phyloP scores from a whole-genome alignment of 768 basidiomycete genomes.

The Crassisporium funariophilum region DNA sequence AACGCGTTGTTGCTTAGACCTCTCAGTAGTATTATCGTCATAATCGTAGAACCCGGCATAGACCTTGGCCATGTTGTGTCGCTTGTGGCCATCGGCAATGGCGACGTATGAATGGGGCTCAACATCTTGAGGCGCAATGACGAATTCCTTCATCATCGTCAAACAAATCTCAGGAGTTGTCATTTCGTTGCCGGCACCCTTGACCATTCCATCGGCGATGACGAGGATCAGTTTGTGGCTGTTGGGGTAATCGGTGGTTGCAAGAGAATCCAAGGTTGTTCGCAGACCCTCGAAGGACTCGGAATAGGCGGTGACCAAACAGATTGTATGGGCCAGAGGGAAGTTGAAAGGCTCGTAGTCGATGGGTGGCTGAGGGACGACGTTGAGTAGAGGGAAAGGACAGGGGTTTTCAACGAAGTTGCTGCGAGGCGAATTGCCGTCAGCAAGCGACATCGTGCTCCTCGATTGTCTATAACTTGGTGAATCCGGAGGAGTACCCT shows the following conservation, averaged over 20 bases:
- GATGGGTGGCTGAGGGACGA: conserved; percentile 88
- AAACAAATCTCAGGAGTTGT: conserved; percentile 95
- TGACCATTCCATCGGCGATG: conserved; percentile 98
- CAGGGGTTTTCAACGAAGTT: conserved; percentile 70
- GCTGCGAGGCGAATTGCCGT: conserved; percentile 43
- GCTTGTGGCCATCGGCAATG: conserved; percentile 99
- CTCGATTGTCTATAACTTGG: conserved; percentile 74
- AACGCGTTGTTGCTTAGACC: conserved; percentile 93
- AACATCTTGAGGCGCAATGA: conserved; percentile 79
- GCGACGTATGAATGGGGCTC: conserved; percentile 96
- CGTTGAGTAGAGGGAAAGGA: conserved; percentile 89
- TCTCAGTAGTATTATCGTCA: conserved; percentile 86
- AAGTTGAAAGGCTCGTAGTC: conserved; percentile 97
- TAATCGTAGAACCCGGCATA: conserved; percentile 98
- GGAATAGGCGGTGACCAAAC: conserved; percentile 97
- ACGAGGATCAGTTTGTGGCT: conserved; percentile 95
- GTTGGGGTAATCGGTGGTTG: conserved; percentile 98
- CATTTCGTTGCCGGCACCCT: conserved; percentile 86
- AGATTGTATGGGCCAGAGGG: conserved; percentile 91
- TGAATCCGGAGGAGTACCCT: conserved; percentile 71
- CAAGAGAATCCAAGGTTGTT: conserved; percentile 97
- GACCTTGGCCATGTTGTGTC: conserved; percentile 99
- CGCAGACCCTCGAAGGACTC: conserved; percentile 95
- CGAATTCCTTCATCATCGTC: conserved; percentile 95
- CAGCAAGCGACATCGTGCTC: conserved; percentile 77